Percentiles rank a stretch among this genome's conserved stretches.
Conservation (phyloP, 2,329 filamentous ascomycete genomes). For the Aureobasidium melanogenum region DNA sequence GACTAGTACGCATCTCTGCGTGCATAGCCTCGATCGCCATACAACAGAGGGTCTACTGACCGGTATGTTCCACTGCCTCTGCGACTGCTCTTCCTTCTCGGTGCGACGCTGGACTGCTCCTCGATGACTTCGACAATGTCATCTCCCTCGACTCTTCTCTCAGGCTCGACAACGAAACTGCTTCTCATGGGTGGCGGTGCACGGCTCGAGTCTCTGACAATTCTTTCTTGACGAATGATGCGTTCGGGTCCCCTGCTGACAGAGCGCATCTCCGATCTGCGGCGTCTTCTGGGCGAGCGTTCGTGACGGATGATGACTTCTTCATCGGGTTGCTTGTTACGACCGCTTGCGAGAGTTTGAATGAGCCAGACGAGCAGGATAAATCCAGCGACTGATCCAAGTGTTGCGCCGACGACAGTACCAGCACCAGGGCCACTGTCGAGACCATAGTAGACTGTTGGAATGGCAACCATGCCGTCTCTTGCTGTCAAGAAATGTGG, state of each 20-base stretch:
- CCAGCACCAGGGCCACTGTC: constrained; percentile 46
- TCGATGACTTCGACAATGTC: constrained; percentile 53
- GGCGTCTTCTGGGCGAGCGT: constrained; percentile 22
- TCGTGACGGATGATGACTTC: constrained; percentile 21
- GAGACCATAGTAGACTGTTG: constrained; percentile 50
- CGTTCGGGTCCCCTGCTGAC: constrained; percentile 25
- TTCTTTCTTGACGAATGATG: constrained; percentile 26
- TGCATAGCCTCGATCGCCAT: constrained; percentile 26
- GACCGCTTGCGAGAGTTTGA: constrained; percentile 29
- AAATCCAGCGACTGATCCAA: constrained; percentile 46
- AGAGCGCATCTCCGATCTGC: constrained; percentile 25
- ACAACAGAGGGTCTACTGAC: constrained; percentile 37
- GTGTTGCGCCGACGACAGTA: constrained; percentile 51
- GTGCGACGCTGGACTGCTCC: constrained; percentile 40
- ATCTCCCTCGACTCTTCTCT: constrained; percentile 37
- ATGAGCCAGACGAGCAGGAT: constrained; percentile 45
- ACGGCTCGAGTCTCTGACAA: constrained; percentile 22
- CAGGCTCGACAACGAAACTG: constrained; percentile 37
- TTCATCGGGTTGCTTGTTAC: constrained; percentile 21
- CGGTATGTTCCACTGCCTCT: constrained; percentile 37
- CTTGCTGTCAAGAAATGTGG: constrained; percentile 1
- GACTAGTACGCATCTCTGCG: background rate
- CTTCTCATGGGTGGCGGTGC: constrained; percentile 13
- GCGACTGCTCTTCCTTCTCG: constrained; percentile 28
- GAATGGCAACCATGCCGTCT: constrained; percentile 41